Evolutionary conservation across 805 yeast genomes (phyloP).

Genomic region (Ogataea trehalophila): DNA sequence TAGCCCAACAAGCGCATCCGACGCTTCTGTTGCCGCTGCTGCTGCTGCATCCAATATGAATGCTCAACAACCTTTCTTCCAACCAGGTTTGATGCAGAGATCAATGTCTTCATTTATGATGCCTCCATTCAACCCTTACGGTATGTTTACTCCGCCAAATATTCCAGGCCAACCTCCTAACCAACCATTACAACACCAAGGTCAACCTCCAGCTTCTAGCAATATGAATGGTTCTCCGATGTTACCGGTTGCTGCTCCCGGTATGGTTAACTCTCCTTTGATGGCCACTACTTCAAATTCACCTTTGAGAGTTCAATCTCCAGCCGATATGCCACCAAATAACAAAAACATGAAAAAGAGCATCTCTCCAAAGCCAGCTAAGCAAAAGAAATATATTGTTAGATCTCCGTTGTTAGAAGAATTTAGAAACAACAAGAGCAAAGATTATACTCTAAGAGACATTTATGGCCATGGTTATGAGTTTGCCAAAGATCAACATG

Average conservation of each 20-base stretch:
- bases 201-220: not conserved
- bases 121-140: conserved; percentile 48
- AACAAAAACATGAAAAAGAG: conserved; percentile 11
- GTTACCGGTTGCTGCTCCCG: not conserved
- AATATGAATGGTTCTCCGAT: no score
- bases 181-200: not conserved
- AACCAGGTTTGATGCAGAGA: conserved; percentile 21
- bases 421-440: conserved; percentile 61
- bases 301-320: conserved; percentile 11
- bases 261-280: not conserved
- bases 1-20: not conserved
- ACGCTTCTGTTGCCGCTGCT: not conserved
- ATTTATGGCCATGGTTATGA: conserved; percentile 85
- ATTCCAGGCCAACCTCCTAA: conserved; percentile 5
- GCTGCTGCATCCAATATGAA: not conserved
- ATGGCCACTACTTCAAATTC: conserved; percentile 1
- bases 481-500: conserved; percentile 94
- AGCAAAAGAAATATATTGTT: conserved; percentile 43
- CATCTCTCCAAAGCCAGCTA: conserved; percentile 21
- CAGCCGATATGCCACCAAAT: conserved; percentile 6
- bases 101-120: conserved; percentile 39
- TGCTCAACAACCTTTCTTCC: conserved; percentile 15
- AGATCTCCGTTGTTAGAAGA: conserved; percentile 82
- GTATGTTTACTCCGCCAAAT: conserved; percentile 17
- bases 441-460: conserved; percentile 62